These are phyloP conservation scores for Lippia alba DNA, from an alignment of 305 asterid genomes.

Conservation along the genomic window DNA sequence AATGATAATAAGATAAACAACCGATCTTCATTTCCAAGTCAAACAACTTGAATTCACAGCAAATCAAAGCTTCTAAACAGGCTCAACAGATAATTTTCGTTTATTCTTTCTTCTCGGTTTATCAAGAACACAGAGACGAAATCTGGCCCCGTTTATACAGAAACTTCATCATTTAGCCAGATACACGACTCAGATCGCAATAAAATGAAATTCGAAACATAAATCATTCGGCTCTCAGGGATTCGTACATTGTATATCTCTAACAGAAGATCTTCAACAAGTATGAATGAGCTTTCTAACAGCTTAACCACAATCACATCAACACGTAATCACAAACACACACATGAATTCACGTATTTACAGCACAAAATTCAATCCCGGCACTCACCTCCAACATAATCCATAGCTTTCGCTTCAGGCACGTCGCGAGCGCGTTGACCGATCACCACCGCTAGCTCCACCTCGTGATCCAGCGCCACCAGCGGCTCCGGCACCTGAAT, in stretches of 20 bases:
- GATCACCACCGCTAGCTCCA: slow-evolving; percentile 91
- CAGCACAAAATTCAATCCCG: background rate
- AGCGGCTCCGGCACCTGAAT: slow-evolving; percentile 85
- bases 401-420: slow-evolving; percentile 82
- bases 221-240: background rate
- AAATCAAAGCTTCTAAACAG: background rate
- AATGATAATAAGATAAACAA: slow-evolving; percentile 8
- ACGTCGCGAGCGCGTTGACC: slow-evolving; percentile 85
- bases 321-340: background rate
- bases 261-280: slow-evolving; percentile 23
- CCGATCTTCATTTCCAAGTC: slow-evolving; percentile 4
- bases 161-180: background rate
- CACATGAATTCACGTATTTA: background rate
- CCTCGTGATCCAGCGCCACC: slow-evolving; percentile 90
- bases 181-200: background rate
- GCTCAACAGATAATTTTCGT: background rate
- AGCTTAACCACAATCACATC: background rate
- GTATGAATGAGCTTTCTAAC: slow-evolving; percentile 2
- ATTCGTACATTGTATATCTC: background rate
- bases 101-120: slow-evolving; percentile 19
- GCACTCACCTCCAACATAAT: slow-evolving; percentile 73
- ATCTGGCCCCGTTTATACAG: background rate
- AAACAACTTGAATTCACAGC: background rate
- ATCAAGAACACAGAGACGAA: slow-evolving; percentile 1
- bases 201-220: background rate